Percentiles rank a stretch among this genome's conserved stretches.
Evolutionary conservation across 208 protist species (phyloP).

Genomic region (Crithidia brevicula): DNA sequence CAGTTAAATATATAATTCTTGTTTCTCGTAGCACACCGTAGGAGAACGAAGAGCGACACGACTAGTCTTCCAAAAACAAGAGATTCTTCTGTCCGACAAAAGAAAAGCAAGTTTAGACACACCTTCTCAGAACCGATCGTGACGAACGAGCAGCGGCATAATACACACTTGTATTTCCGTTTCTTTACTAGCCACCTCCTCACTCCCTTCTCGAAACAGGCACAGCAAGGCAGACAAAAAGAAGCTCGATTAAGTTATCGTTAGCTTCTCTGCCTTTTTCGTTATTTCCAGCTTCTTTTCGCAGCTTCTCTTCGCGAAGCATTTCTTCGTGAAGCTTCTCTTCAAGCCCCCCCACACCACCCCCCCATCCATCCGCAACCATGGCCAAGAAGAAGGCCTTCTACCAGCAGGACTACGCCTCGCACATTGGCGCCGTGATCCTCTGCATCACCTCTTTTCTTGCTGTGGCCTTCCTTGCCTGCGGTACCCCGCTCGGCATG

Average conservation of each 20-base stretch:
- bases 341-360: background rate
- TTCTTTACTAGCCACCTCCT: slow-evolving; percentile 9
- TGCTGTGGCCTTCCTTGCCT: slow-evolving; percentile 39
- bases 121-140: no score
- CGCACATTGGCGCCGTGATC: slow-evolving; percentile 58
- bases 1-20: slow-evolving; percentile 11
- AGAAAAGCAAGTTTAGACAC: no score
- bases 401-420: slow-evolving; percentile 53
- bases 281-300: no score
- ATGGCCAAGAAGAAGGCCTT: slow-evolving; percentile 59
- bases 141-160: slow-evolving; percentile 2
- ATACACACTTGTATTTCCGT: slow-evolving; percentile 21
- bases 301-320: no score
- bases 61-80: no score
- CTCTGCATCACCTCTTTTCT: slow-evolving; percentile 52
- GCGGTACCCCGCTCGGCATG: slow-evolving; percentile 52
- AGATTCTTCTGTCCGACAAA: no score
- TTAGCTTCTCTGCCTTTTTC: background rate
- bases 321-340: background rate
- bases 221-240: slow-evolving; percentile 4
- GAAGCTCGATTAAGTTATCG: background rate
- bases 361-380: slow-evolving; percentile 5
- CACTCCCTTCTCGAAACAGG: no score
- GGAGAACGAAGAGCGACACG: slow-evolving; percentile 7
- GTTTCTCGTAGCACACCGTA: slow-evolving; percentile 12